Evolutionary conservation across 78 protist species (phyloP).

Genomic region (Dictyostelium discoideum): DNA sequence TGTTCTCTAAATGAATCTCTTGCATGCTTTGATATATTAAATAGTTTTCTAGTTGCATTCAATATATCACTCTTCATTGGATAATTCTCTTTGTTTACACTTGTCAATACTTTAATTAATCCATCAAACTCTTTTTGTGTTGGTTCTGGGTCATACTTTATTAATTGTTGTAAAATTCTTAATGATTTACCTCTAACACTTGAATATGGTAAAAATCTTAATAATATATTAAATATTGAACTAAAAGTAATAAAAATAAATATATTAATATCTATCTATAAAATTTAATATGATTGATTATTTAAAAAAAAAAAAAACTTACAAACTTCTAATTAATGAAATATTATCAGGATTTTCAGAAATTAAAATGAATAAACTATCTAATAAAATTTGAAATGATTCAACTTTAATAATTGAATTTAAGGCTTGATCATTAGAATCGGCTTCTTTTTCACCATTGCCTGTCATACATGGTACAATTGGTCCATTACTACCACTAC

Average conservation of each 20-base stretch:
- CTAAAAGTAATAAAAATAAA: background rate
- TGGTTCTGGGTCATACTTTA: slow-evolving; percentile 60
- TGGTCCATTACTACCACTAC: background rate
- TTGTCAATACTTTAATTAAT: slow-evolving; percentile 42
- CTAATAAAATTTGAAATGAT: slow-evolving; percentile 56
- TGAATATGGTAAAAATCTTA: slow-evolving; percentile 51
- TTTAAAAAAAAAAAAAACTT: background rate
- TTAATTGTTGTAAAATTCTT: slow-evolving; percentile 57
- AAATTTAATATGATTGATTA: background rate
- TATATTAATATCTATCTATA: background rate
- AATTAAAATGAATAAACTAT: slow-evolving; percentile 40
- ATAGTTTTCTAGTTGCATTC: slow-evolving; percentile 52
- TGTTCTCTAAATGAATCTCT: slow-evolving; percentile 72
- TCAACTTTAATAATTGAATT: background rate
- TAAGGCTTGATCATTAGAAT: background rate
- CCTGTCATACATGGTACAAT: background rate
- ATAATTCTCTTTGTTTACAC: background rate
- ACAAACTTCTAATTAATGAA: slow-evolving; percentile 47
- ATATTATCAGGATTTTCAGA: slow-evolving; percentile 76
- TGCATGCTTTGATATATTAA: slow-evolving; percentile 45
- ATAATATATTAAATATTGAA: slow-evolving; percentile 42
- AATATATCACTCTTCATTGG: slow-evolving; percentile 67
- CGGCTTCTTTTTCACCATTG: background rate
- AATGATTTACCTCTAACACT: slow-evolving; percentile 46
- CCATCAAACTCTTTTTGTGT: slow-evolving; percentile 72